Percentiles rank a stretch among this genome's conserved stretches.
Evolutionary conservation across 148 eudicot genomes (phyloP).

Genomic region (Chenopodium album): DNA sequence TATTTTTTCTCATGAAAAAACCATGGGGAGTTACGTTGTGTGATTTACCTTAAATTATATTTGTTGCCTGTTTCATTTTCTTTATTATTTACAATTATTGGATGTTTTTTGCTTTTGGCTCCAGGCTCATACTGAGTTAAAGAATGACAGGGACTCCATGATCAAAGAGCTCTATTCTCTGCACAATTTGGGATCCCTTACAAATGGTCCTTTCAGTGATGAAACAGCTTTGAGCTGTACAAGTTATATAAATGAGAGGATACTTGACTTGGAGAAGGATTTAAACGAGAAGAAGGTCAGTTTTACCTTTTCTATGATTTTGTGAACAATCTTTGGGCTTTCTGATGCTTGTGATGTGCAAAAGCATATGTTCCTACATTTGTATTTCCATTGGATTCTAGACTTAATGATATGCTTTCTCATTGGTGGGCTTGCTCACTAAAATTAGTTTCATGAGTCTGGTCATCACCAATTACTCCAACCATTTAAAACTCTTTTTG

Average conservation of each 20-base stretch:
- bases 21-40: not conserved
- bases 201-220: slow-evolving; percentile 52
- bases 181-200: slow-evolving; percentile 69
- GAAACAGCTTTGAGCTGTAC: slow-evolving; percentile 58
- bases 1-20: no score
- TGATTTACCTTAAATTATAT: not conserved
- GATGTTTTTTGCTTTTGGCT: slow-evolving; percentile 20
- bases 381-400: not conserved
- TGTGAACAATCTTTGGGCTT: not conserved
- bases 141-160: slow-evolving; percentile 67
- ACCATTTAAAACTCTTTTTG: not conserved
- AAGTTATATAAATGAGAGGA: slow-evolving; percentile 49
- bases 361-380: not conserved
- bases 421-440: not conserved
- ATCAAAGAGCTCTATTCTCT: slow-evolving; percentile 56
- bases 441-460: not conserved
- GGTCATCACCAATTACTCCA: not conserved
- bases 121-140: slow-evolving; percentile 58
- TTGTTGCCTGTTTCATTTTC: slow-evolving; percentile 6
- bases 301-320: not conserved
- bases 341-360: not conserved
- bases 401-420: not conserved
- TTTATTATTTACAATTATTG: slow-evolving; percentile 2
- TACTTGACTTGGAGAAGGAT: slow-evolving; percentile 60
- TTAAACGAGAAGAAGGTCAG: slow-evolving; percentile 72